A percentile compares a stretch with the other conserved stretches of the same genome.
Conservation (phyloP, 257 asterid genomes). For the Cinchona pubescens region DNA sequence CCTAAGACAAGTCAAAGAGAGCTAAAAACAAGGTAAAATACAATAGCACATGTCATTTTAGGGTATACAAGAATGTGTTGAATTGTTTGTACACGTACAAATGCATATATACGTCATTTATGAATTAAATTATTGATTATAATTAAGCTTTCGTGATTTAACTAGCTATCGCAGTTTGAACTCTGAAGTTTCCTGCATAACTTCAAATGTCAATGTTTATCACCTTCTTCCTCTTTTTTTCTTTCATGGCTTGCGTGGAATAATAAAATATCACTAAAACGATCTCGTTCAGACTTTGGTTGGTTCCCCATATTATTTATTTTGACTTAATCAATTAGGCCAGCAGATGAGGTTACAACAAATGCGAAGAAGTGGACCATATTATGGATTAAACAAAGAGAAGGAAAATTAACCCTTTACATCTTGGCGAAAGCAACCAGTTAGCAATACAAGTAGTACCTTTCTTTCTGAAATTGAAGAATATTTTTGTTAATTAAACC, state of each 20-base stretch:
- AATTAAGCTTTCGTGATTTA: not conserved
- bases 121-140: no score
- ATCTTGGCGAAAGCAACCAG: no score
- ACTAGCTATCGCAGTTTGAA: not conserved
- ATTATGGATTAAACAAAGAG: no score
- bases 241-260: not conserved
- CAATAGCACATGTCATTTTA: not conserved
- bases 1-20: not conserved
- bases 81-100: not conserved
- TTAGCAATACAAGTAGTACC: no score
- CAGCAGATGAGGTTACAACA: not conserved
- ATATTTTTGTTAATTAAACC: no score
- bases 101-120: not conserved
- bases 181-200: not conserved
- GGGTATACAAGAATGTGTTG: not conserved
- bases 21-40: not conserved
- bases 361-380: no score
- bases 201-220: not conserved
- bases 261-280: no score
- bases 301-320: not conserved
- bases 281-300: not conserved
- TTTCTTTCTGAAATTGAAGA: no score
- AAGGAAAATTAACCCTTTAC: no score
- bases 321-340: not conserved
- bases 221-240: not conserved